phyloP scores from a whole-genome alignment of 1,284 basidiomycete species.

The Xanthoconium separans region DNA sequence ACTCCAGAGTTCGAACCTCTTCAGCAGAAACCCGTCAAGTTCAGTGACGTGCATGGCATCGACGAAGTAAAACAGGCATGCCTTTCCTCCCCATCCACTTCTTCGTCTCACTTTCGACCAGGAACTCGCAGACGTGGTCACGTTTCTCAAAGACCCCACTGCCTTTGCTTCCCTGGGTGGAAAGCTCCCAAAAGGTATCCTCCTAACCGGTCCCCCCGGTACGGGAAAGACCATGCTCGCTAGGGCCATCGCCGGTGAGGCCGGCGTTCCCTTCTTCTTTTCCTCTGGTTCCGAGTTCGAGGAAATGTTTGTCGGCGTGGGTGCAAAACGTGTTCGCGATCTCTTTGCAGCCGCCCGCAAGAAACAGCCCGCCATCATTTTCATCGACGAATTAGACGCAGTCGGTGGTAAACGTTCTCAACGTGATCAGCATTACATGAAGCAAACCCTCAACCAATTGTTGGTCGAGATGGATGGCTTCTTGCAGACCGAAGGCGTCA shows the following conservation, averaged over 20 bases:
- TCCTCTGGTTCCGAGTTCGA: conserved; percentile 94
- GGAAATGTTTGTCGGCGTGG: conserved; percentile 96
- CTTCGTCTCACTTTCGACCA: conserved; percentile 28
- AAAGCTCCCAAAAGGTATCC: conserved; percentile 87
- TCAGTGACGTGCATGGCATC: conserved; percentile 91
- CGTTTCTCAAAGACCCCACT: conserved; percentile 89
- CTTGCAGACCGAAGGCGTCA: conserved; percentile 85
- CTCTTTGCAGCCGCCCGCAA: conserved; percentile 94
- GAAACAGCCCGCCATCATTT: conserved; percentile 93
- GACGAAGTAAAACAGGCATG: conserved; percentile 88
- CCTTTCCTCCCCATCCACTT: background rate
- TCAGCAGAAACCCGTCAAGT: conserved; percentile 80
- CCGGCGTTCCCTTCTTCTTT: conserved; percentile 91
- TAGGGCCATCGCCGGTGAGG: conserved; percentile 95
- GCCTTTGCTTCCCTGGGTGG: conserved; percentile 88
- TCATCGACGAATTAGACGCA: conserved; percentile 92
- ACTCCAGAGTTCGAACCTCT: conserved; percentile 75
- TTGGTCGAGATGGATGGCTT: conserved; percentile 96
- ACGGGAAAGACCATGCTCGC: conserved; percentile 98
- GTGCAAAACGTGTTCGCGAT: conserved; percentile 94
- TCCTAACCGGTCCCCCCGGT: conserved; percentile 87
- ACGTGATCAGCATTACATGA: conserved; percentile 87
- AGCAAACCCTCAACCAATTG: conserved; percentile 92
- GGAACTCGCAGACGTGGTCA: conserved; percentile 92
- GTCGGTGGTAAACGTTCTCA: conserved; percentile 90